These are phyloP conservation scores for Arthrobotrys entomopaga DNA, from an alignment of 2,329 filamentous ascomycete genomes.

Conservation along the genomic window DNA sequence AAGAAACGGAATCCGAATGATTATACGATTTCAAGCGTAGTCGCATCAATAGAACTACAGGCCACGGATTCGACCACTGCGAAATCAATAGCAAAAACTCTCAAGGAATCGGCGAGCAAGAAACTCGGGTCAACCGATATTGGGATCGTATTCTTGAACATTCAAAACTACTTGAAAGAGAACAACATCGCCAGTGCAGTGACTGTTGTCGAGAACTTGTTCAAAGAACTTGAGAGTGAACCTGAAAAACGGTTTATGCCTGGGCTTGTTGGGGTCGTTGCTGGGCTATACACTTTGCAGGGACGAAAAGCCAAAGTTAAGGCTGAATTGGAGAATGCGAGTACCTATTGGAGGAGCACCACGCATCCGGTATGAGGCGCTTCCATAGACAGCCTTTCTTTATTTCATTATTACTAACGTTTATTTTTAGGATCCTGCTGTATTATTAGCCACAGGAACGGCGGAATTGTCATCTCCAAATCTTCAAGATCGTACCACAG, in stretches of 20 bases:
- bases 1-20: slow-evolving; percentile 36
- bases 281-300: slow-evolving; percentile 80
- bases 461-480: slow-evolving; percentile 81
- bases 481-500: slow-evolving; percentile 73
- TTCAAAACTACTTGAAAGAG: slow-evolving; percentile 57
- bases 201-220: slow-evolving; percentile 53
- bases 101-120: slow-evolving; percentile 43
- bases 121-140: slow-evolving; percentile 55
- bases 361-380: slow-evolving; percentile 46
- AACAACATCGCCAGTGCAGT: slow-evolving; percentile 58
- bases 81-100: slow-evolving; percentile 74
- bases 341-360: slow-evolving; percentile 78
- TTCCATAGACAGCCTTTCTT: slow-evolving; percentile 7
- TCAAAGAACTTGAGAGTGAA: slow-evolving; percentile 61
- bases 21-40: slow-evolving; percentile 41
- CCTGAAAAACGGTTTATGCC: slow-evolving; percentile 67
- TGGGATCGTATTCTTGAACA: slow-evolving; percentile 57
- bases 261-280: slow-evolving; percentile 80
- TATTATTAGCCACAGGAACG: slow-evolving; percentile 83
- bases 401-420: not conserved
- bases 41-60: slow-evolving; percentile 36
- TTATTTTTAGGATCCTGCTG: slow-evolving; percentile 64
- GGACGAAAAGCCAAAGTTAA: slow-evolving; percentile 78
- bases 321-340: slow-evolving; percentile 79
- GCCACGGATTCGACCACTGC: slow-evolving; percentile 69